phyloP scores from a whole-genome alignment of 1,284 basidiomycete genomes.

The Gymnopus androsaceus region DNA sequence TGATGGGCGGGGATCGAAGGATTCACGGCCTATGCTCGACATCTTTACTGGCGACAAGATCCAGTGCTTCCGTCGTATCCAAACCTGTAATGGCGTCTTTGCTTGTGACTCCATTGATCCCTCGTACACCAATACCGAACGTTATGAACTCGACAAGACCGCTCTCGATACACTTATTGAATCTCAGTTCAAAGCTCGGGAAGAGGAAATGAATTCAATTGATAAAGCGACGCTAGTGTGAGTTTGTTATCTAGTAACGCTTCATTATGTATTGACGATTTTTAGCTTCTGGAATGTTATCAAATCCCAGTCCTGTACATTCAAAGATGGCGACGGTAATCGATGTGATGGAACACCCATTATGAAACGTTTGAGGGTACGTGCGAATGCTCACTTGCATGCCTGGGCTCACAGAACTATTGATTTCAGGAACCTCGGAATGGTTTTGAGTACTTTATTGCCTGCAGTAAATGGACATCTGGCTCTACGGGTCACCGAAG shows the following conservation, averaged over 20 bases:
- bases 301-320: background rate
- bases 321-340: background rate
- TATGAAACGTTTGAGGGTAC: background rate
- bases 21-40: slow-evolving; percentile 11
- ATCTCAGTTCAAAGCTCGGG: background rate
- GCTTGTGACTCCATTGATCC: slow-evolving; percentile 9
- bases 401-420: background rate
- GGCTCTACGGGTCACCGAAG: slow-evolving; percentile 13
- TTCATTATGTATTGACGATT: background rate
- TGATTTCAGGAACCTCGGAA: background rate
- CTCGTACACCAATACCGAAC: background rate
- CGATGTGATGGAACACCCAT: background rate
- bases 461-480: slow-evolving; percentile 13
- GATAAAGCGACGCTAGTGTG: background rate
- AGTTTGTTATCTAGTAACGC: background rate
- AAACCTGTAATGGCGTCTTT: slow-evolving; percentile 15
- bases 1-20: background rate
- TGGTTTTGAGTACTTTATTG: slow-evolving; percentile 16
- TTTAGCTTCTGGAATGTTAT: slow-evolving; percentile 5
- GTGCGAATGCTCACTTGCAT: background rate
- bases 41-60: slow-evolving; percentile 12
- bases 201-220: background rate
- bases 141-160: background rate
- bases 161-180: background rate
- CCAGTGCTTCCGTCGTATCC: slow-evolving; percentile 8